A percentile compares a stretch with the other conserved stretches of the same genome.
Conservation (phyloP, 129 eudicot genomes). For the Flaveria linearis region DNA sequence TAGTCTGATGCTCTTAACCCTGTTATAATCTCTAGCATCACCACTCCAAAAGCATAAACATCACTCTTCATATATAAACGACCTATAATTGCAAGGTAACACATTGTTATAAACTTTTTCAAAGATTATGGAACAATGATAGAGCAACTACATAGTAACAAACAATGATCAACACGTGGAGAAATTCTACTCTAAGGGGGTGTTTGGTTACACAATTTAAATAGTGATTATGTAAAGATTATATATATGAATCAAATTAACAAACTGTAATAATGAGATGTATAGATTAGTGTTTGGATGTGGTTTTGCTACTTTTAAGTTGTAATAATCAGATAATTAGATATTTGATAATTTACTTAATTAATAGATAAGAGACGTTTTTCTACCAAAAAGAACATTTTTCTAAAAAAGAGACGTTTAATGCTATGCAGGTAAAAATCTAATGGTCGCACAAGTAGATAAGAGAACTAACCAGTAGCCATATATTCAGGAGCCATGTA, state of each 20-base stretch:
- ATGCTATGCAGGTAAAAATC: background rate
- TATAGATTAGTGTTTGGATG: background rate
- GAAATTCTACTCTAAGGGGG: background rate
- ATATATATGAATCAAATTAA: background rate
- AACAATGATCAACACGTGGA: background rate
- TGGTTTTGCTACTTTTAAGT: background rate
- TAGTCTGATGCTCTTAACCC: constrained; percentile 56
- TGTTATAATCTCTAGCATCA: constrained; percentile 64
- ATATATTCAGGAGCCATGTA: constrained; percentile 78
- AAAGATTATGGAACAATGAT: background rate
- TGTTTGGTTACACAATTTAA: background rate
- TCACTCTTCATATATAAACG: constrained; percentile 66
- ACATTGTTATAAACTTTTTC: background rate
- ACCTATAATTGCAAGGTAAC: constrained; percentile 36
- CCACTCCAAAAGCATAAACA: constrained; percentile 76
- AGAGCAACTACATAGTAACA: background rate
- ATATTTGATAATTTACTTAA: background rate
- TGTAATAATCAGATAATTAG: background rate
- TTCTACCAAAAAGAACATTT: background rate
- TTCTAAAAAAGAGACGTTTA: background rate
- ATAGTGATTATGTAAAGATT: background rate
- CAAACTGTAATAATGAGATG: background rate
- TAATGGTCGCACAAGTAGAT: background rate
- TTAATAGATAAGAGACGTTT: background rate
- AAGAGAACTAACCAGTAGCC: constrained; percentile 55